Base-by-base conservation (phyloP, 2,329 filamentous ascomycete species). In the Apiospora kogelbergensis region DNA sequence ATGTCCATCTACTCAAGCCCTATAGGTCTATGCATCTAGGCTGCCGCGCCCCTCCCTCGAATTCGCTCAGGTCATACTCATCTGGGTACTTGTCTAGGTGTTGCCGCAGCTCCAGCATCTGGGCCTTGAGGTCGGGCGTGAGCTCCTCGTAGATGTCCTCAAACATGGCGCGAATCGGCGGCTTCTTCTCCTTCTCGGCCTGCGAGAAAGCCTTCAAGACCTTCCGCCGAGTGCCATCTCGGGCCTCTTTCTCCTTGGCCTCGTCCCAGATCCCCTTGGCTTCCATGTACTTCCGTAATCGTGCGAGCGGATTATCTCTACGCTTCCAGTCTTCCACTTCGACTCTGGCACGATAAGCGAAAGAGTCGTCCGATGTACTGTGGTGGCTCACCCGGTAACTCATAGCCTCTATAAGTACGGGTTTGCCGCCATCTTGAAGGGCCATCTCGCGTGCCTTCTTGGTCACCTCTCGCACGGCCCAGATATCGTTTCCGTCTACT, bases 341-440 rank as follows among this genome's bases (percentile, higher is more conserved):
- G 0, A 98, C 90, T 33, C 92, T 90, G 1, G 95, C 94, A 10
- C 96, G 92, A 82, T 99, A 99, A 0, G 96, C 96, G 76, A 98
- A 99, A 33, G 93, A 96, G 81, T 99, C 96, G 77, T 99, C 96
- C 0, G 93, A 96, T 0, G 96, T 99, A 80, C 94, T 97, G 83
- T 99, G 96, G 78, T 99, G 94, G 7, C 93, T 95, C 57, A 98
- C 95, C n/a, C 96, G 94, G 81, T 99, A 99, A 30, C 93, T 95
- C 93, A 99, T 97, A 68, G 94, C 94, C 81, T 99, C 96, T 48
- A 99, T 91, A 9, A 99, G 84, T 0, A 99, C 88, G 0, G 94
- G 94, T 71, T 88, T 89, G 4, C 93, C 93, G n/a, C 93, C 93
- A 57, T 93, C 90, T 68, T 91, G 84, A 3, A 98, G 85, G 0